A percentile compares a stretch with the other conserved stretches of the same genome.
phyloP scores from a whole-genome alignment of 352 stramenopile genomes.

The Phytophthora lateralis region DNA sequence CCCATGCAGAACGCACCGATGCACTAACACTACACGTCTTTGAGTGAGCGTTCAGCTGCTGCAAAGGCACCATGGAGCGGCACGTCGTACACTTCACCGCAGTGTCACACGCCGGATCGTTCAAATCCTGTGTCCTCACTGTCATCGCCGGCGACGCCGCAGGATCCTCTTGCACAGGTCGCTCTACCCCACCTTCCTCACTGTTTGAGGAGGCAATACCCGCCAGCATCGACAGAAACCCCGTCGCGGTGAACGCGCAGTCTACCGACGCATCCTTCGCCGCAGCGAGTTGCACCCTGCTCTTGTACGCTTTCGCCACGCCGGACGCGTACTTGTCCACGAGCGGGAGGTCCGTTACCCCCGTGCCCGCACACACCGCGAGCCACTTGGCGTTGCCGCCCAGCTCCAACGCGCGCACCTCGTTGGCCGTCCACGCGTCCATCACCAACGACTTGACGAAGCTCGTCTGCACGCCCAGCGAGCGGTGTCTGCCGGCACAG shows the following conservation, averaged over 20 bases:
- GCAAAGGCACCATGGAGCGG: constrained; percentile 44
- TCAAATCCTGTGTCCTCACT: constrained; percentile 2
- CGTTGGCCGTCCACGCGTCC: constrained; percentile 67
- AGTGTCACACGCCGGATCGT: constrained; percentile 10
- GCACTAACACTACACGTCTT: constrained; percentile 54
- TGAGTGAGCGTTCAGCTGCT: constrained; percentile 68
- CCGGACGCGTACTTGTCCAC: constrained; percentile 70
- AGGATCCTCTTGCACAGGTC: constrained; percentile 16
- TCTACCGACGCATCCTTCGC: constrained; percentile 26
- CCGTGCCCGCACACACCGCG: constrained; percentile 64
- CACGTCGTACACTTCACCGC: constrained; percentile 81
- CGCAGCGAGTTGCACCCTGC: constrained; percentile 35
- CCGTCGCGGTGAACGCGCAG: constrained; percentile 49
- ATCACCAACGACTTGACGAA: constrained; percentile 88
- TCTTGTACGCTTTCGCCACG: constrained; percentile 69
- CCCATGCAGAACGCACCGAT: constrained; percentile 31
- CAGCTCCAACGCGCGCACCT: constrained; percentile 64
- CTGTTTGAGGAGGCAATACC: constrained; percentile 11
- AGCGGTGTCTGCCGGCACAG: constrained; percentile 80
- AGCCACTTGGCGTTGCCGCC: constrained; percentile 85
- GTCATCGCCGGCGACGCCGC: constrained; percentile 3
- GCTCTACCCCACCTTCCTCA: constrained; percentile 10
- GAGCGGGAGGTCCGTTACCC: constrained; percentile 47
- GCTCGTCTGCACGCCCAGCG: constrained; percentile 78
- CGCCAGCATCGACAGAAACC: constrained; percentile 54